Evolutionary conservation across 495 filamentous ascomycete genomes (phyloP), one percentile per base, ranked within the genome.

Genomic region (Aspergillus campestris): DNA sequence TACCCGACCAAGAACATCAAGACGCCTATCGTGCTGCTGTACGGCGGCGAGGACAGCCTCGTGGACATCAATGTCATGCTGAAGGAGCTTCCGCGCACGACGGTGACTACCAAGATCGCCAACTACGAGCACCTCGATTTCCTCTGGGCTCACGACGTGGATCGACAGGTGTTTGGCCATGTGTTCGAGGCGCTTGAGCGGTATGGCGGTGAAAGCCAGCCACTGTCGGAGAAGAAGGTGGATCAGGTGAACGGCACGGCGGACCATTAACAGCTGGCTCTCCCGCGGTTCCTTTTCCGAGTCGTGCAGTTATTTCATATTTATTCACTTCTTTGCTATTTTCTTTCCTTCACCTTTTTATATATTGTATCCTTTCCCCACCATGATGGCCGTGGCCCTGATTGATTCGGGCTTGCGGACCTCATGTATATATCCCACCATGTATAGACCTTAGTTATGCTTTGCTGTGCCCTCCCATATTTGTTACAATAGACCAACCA

Each of bases 101-200:
- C 91, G 6, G 67, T 89, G 10, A 87, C 87, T 9, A 91, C 79
- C 44, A 81, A 85, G 52, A 83, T 97, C 39, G 77, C 82, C 5
- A 87, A 94, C 48, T 98, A 94, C 58, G 92, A 98, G 57, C 92
- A 98, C 64, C 75, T 98, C 31, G 92, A 98, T 62, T 95, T 98
- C 58, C 70, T 98, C n/a, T 98, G 92, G 92, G 91, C 86, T 5
- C 65, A 77, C 24, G 86, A 95, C 56, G 86, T 94, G 8, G 74
- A 92, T 40, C 69, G 70, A n/a, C 75, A 86, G 33, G 91, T 97
- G 3, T 95, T 95, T 55, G 84, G 79, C 8, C 83, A 95, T 64
- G 87, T 97, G 9, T 89, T 94, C 54, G 81, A 91, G 49, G 89
- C 91, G 0, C 70, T 98, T 4, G 81, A 89, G 35, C 77, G 66